Conservation (phyloP, 495 filamentous ascomycete species). For the Pseudomonodictys pantanalensis region DNA sequence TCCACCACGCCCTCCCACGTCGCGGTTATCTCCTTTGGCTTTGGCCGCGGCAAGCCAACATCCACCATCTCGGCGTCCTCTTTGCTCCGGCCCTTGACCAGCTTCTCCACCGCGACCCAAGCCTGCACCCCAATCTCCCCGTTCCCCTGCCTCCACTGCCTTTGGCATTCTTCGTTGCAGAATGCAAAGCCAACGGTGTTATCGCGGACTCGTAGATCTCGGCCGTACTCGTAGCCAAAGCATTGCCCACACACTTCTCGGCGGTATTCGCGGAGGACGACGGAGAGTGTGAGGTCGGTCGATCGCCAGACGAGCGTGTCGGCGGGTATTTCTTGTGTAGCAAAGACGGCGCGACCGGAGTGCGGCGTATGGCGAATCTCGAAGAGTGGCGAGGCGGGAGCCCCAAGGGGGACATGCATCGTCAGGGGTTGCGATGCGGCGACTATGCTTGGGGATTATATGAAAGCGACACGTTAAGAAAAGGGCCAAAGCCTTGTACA, state of each 20-base stretch:
- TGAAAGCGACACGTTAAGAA: not conserved
- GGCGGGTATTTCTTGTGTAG: conserved; percentile 24
- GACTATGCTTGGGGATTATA: not conserved
- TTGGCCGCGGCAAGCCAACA: conserved; percentile 16
- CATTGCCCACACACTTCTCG: conserved; percentile 43
- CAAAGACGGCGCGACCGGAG: conserved; percentile 40
- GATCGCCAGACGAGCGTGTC: conserved; percentile 27
- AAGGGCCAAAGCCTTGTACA: not conserved
- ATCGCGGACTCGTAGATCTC: conserved; percentile 30
- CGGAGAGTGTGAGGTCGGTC: conserved; percentile 25
- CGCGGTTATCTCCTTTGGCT: conserved; percentile 10
- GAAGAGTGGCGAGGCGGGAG: conserved; percentile 27
- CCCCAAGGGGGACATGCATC: not conserved
- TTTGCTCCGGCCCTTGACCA: conserved; percentile 15
- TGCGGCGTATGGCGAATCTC: conserved; percentile 31
- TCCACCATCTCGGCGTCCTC: conserved; percentile 30
- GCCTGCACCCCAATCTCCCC: conserved; percentile 33
- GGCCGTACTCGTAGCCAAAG: conserved; percentile 40
- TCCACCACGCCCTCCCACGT: conserved; percentile 16
- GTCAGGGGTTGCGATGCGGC: not conserved
- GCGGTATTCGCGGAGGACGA: conserved; percentile 40
- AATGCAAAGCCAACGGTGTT: conserved; percentile 34
- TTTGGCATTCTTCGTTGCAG: conserved; percentile 32
- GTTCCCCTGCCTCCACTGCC: conserved; percentile 22
- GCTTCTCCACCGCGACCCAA: conserved; percentile 27